These are phyloP conservation scores for Dendrobium catenatum DNA, from an alignment of 106 monocot species.

Conservation along the genomic window DNA sequence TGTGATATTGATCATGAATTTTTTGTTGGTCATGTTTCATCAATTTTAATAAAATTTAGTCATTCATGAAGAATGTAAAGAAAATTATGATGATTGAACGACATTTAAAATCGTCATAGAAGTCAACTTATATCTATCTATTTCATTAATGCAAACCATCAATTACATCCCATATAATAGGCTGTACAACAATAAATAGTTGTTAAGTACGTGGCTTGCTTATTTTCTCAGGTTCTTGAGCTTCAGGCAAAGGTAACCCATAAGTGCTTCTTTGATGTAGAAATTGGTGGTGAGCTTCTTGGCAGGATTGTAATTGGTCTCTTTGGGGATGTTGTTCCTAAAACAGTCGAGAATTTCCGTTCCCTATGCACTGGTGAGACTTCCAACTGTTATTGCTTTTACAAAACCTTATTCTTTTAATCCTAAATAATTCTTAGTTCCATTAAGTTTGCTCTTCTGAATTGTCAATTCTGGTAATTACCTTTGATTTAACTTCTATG, in stretches of 20 bases:
- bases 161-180: background rate
- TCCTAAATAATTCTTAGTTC: no score
- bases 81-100: background rate
- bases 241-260: slow-evolving; percentile 61
- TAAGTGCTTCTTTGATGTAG: slow-evolving; percentile 86
- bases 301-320: slow-evolving; percentile 70
- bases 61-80: background rate
- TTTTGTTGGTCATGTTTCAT: background rate
- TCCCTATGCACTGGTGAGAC: slow-evolving; percentile 68
- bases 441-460: background rate
- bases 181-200: background rate
- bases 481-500: background rate
- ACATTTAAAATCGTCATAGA: background rate
- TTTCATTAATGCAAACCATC: background rate
- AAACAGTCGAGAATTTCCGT: slow-evolving; percentile 76
- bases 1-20: background rate
- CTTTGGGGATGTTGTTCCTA: no score
- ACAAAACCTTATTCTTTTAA: background rate
- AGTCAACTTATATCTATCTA: background rate
- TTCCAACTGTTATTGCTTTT: background rate
- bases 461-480: background rate
- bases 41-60: no score
- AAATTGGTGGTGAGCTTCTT: slow-evolving; percentile 62
- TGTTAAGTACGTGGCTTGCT: background rate
- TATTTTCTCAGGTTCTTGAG: slow-evolving; percentile 27